Percentiles rank a stretch among this genome's conserved stretches.
Evolutionary conservation across 2,329 filamentous ascomycete species (phyloP).

Genomic region (Phialophora verrucosa): DNA sequence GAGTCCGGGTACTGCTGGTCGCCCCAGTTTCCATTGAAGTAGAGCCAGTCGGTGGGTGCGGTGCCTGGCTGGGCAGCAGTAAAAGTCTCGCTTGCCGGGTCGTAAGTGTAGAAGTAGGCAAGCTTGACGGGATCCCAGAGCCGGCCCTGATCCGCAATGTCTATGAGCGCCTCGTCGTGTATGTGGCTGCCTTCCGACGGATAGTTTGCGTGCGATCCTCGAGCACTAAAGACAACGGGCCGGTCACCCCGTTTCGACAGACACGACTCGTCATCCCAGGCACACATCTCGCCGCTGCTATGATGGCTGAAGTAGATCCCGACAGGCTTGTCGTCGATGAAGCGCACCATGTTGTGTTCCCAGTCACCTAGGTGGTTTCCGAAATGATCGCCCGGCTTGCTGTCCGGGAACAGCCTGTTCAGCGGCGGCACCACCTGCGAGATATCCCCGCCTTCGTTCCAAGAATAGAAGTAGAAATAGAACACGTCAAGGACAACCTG

Average conservation of each 20-base stretch:
- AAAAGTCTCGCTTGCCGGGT: conserved; percentile 62
- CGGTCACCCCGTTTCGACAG: conserved; percentile 23
- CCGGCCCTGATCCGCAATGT: conserved; percentile 69
- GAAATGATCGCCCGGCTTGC: conserved; percentile 67
- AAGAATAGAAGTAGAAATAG: conserved; percentile 99
- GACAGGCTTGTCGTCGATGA: conserved; percentile 78
- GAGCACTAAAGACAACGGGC: conserved; percentile 88
- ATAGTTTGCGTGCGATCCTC: conserved; percentile 85
- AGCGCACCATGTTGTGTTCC: conserved; percentile 94
- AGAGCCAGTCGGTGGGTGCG: conserved; percentile 85
- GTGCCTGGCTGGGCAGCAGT: conserved; percentile 59
- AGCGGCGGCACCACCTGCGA: conserved; percentile 63
- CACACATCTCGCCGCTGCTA: conserved; percentile 66
- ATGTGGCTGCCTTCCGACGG: conserved; percentile 74
- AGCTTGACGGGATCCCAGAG: conserved; percentile 87
- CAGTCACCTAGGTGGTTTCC: conserved; percentile 98
- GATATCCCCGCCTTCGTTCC: conserved; percentile 92
- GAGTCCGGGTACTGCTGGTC: conserved; percentile 85
- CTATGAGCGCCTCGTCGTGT: conserved; percentile 71
- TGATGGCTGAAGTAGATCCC: conserved; percentile 69
- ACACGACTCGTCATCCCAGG: conserved; percentile 51
- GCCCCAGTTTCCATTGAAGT: conserved; percentile 87
- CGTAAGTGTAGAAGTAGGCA: conserved; percentile 79
- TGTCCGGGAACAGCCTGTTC: conserved; percentile 44
- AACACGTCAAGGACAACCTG: conserved; percentile 78